Percentiles rank a stretch among this genome's conserved stretches.
phyloP scores from a whole-genome alignment of 1,139 yeast species.

The Taphrina flavorubra region DNA sequence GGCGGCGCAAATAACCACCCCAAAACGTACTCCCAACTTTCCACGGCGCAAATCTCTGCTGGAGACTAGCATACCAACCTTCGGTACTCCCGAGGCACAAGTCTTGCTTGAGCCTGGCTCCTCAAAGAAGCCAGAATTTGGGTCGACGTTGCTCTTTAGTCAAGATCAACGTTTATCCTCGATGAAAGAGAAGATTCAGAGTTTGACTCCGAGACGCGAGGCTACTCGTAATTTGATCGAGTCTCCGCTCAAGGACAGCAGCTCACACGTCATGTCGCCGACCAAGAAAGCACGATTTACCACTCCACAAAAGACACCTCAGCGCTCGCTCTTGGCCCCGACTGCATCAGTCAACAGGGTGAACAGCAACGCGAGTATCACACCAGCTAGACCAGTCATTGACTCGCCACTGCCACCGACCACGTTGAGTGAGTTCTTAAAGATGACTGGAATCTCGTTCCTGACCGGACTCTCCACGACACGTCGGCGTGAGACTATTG shows the following conservation, averaged over 20 bases:
- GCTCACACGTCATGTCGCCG: constrained; percentile 9
- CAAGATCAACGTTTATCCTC: constrained; percentile 21
- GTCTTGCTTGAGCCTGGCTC: constrained; percentile 30
- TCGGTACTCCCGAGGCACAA: constrained; percentile 28
- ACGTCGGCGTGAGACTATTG: constrained; percentile 48
- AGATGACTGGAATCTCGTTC: constrained; percentile 50
- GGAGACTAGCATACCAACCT: constrained; percentile 16
- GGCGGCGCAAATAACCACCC: constrained; percentile 11
- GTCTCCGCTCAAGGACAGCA: neutral
- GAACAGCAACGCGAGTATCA: neutral
- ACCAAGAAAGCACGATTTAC: constrained; percentile 1
- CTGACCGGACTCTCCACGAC: constrained; percentile 51
- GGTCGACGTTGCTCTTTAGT: constrained; percentile 9
- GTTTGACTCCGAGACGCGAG: constrained; percentile 32
- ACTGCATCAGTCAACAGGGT: constrained; percentile 21
- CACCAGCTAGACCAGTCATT: constrained; percentile 22
- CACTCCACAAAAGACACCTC: constrained; percentile 33
- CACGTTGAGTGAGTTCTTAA: constrained; percentile 49
- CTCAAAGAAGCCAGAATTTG: constrained; percentile 29
- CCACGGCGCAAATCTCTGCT: constrained; percentile 26
- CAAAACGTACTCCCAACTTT: constrained; percentile 5
- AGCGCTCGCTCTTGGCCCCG: constrained; percentile 11
- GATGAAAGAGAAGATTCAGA: constrained; percentile 26
- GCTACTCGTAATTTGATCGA: constrained; percentile 9
- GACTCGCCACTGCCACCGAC: constrained; percentile 44